A percentile compares a stretch with the other conserved stretches of the same genome.
Evolutionary conservation across 768 basidiomycete species (phyloP).

Genomic region (Chiua virens): DNA sequence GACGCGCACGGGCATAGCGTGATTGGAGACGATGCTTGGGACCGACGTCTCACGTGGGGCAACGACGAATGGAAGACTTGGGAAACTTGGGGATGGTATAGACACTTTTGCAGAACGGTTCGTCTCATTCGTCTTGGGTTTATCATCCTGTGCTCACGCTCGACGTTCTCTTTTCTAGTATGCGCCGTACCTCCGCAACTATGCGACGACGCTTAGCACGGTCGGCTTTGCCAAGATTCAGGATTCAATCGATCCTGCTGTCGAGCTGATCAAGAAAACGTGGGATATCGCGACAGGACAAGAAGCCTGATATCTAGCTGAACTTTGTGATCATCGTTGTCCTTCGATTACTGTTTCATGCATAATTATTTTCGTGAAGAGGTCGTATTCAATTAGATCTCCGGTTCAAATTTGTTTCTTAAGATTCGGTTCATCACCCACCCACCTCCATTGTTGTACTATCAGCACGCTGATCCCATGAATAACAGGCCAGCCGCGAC

Average conservation of each 20-base stretch:
- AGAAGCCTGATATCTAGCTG: conserved; percentile 29
- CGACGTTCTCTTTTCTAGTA: conserved; percentile 47
- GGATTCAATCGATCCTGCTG: conserved; percentile 54
- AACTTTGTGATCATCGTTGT: too few relatives aligned
- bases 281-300: conserved; percentile 74
- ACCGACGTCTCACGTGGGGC: conserved; percentile 65
- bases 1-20: conserved; percentile 54
- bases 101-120: conserved; percentile 83
- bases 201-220: conserved; percentile 65
- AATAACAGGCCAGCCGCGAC: too few relatives aligned
- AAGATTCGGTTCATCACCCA: too few relatives aligned
- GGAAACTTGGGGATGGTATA: conserved; percentile 91
- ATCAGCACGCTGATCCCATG: too few relatives aligned
- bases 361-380: not conserved
- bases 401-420: too few relatives aligned
- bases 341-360: not conserved
- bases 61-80: conserved; percentile 78
- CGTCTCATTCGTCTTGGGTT: conserved; percentile 28
- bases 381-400: too few relatives aligned
- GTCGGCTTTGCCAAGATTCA: conserved; percentile 70
- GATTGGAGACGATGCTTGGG: conserved; percentile 68
- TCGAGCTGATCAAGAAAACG: conserved; percentile 57
- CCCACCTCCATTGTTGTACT: too few relatives aligned
- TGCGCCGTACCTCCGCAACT: conserved; percentile 74
- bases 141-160: not conserved